phyloP scores from a whole-genome alignment of 1,139 yeast genomes.

The Geotrichum cucujoidarum region DNA sequence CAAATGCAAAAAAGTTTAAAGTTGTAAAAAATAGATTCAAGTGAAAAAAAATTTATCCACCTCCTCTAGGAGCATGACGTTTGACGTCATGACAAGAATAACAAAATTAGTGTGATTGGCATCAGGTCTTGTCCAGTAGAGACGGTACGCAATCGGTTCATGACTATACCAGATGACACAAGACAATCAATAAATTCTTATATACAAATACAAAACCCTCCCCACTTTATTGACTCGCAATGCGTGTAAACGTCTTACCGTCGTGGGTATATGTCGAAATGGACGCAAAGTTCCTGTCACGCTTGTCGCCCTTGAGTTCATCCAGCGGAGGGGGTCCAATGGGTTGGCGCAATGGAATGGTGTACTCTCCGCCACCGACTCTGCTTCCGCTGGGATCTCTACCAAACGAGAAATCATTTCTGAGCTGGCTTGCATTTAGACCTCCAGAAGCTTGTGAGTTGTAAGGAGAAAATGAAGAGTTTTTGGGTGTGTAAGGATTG shows the following conservation, averaged over 20 bases:
- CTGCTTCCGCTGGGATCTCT: constrained; percentile 5
- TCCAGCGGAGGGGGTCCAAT: constrained; percentile 35
- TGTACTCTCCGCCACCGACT: constrained; percentile 22
- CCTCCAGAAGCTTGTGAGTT: constrained; percentile 13
- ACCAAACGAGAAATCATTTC: constrained; percentile 5
- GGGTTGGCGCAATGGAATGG: constrained; percentile 34
- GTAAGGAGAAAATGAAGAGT: background rate
- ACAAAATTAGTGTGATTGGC: no score
- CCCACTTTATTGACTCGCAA: background rate
- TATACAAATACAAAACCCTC: no score
- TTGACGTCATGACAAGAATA: no score
- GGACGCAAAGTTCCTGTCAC: constrained; percentile 12
- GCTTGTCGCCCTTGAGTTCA: constrained; percentile 12
- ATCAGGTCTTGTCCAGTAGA: no score
- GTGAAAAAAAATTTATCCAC: no score
- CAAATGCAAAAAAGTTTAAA: background rate
- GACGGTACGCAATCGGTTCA: no score
- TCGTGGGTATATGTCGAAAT: background rate
- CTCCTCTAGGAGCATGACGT: no score
- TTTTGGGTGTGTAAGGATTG: background rate
- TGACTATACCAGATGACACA: no score
- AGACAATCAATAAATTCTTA: no score
- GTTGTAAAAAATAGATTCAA: no score
- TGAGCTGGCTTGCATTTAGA: constrained; percentile 7
- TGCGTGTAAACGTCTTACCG: background rate